Conservation (phyloP, 2,329 filamentous ascomycete species). For the Aspergillus arachidicola region DNA sequence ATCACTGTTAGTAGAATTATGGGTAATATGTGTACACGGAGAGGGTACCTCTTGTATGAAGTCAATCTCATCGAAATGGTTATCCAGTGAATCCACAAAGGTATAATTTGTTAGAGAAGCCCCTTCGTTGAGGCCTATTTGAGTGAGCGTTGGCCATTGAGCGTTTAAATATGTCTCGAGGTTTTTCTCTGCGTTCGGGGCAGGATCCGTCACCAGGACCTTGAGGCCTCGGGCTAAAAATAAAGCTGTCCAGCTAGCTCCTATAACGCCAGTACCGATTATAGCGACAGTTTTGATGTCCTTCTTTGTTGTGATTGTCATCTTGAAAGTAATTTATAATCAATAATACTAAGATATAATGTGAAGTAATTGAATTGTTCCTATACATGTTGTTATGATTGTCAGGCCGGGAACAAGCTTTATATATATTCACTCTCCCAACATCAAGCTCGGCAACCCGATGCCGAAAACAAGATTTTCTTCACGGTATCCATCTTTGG, state of each 20-base stretch:
- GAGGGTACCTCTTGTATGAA: neutral
- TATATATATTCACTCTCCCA: neutral
- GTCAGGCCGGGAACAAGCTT: neutral
- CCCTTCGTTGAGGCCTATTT: neutral
- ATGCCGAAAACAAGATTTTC: neutral
- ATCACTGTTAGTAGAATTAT: neutral
- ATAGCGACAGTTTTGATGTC: conserved; percentile 35
- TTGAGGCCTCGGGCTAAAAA: conserved; percentile 42
- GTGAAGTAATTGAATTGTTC: neutral
- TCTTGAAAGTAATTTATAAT: too few relatives aligned
- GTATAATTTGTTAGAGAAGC: neutral
- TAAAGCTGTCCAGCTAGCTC: conserved; percentile 46
- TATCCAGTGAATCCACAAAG: neutral
- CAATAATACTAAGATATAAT: neutral
- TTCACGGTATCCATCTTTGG: neutral
- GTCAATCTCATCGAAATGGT: neutral
- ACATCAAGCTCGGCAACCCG: neutral
- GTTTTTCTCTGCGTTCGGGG: conserved; percentile 35
- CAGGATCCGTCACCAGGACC: conserved; percentile 48
- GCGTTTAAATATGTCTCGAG: conserved; percentile 27
- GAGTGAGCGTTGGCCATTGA: neutral
- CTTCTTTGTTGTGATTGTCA: neutral
- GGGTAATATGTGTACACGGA: neutral
- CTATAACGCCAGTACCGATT: conserved; percentile 44
- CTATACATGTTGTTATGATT: too few relatives aligned